Conservation (phyloP, 1,284 basidiomycete genomes). For the Tylopilus sp. region DNA sequence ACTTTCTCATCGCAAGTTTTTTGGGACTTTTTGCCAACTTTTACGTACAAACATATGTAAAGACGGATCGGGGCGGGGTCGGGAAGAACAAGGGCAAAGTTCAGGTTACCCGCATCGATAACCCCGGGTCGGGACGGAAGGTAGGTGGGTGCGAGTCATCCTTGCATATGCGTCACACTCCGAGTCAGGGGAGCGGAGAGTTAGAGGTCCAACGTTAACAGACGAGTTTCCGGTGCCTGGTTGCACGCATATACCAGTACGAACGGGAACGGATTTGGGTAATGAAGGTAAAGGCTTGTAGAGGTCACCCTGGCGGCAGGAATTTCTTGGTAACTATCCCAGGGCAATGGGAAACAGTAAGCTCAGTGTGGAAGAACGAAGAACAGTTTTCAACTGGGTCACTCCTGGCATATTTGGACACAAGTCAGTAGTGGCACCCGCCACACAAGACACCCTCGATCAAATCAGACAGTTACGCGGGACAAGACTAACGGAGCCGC, state of each 20-base stretch:
- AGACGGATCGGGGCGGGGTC: constrained; percentile 18
- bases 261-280: background rate
- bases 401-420: background rate
- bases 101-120: background rate
- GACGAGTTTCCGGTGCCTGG: background rate
- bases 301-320: background rate
- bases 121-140: background rate
- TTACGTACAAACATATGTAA: constrained; percentile 79
- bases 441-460: background rate
- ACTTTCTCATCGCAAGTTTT: constrained; percentile 81
- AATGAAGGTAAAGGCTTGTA: too few species aligned
- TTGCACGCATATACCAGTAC: background rate
- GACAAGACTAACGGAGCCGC: background rate
- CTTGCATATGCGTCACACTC: background rate
- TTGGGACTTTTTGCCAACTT: constrained; percentile 88
- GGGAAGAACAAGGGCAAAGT: background rate
- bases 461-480: background rate
- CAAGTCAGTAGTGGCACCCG: background rate
- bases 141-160: constrained; percentile 3
- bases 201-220: background rate
- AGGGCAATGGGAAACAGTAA: background rate
- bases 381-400: background rate
- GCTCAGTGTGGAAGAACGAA: background rate
- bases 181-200: background rate
- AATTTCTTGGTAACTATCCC: background rate